These are phyloP conservation scores for Sugiyamaella qingdaonensis DNA, from an alignment of 805 yeast species.

Conservation along the genomic window DNA sequence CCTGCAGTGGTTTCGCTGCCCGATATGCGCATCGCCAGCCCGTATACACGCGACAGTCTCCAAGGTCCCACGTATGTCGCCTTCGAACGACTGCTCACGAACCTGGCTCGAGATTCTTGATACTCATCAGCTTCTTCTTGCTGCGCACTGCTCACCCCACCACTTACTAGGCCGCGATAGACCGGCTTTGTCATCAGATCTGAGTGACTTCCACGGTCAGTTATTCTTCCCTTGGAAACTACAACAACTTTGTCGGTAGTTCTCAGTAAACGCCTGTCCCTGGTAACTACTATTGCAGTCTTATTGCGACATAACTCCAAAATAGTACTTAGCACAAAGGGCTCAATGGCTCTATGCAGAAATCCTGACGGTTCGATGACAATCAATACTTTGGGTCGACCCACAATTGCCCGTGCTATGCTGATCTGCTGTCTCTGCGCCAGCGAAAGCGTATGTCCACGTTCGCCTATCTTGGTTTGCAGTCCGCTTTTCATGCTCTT, in stretches of 20 bases:
- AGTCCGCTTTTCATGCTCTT: background rate
- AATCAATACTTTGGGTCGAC: constrained; percentile 1
- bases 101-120: background rate
- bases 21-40: background rate
- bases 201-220: background rate
- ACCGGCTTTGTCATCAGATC: background rate
- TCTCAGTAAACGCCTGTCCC: background rate
- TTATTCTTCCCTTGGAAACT: background rate
- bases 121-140: background rate
- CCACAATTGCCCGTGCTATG: constrained; percentile 5
- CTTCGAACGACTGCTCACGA: constrained; percentile 1
- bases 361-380: constrained; percentile 1
- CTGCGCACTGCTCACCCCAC: background rate
- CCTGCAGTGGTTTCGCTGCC: background rate
- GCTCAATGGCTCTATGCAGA: background rate
- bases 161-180: background rate
- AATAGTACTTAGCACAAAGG: constrained; percentile 1
- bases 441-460: background rate
- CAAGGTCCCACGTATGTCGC: background rate
- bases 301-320: background rate
- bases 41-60: background rate
- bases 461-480: background rate
- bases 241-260: background rate
- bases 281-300: background rate
- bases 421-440: background rate